Percentiles rank a stretch among this genome's conserved stretches.
These are phyloP conservation scores for Fusarium temperatum DNA, from an alignment of 2,329 filamentous ascomycete genomes.

Conservation along the genomic window DNA sequence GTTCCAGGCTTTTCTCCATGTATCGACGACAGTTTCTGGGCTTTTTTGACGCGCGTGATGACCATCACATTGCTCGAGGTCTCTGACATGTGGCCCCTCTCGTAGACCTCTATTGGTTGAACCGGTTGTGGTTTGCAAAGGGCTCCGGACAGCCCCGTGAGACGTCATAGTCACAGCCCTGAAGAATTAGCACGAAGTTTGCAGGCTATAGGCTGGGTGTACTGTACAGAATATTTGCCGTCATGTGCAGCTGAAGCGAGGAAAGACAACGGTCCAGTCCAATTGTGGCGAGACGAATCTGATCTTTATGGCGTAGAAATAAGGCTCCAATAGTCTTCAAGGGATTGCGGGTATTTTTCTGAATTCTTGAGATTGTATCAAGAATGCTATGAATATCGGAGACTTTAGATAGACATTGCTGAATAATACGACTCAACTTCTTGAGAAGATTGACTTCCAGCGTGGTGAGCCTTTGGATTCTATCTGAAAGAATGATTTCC, in stretches of 20 bases:
- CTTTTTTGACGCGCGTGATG: fast-evolving
- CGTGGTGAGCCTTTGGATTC: background rate
- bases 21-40: background rate
- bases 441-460: background rate
- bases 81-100: fast-evolving
- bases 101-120: fast-evolving
- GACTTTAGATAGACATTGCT: background rate
- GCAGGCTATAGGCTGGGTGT: fast-evolving
- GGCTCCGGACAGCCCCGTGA: fast-evolving
- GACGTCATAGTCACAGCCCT: background rate
- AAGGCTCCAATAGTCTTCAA: background rate
- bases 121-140: fast-evolving
- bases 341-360: background rate
- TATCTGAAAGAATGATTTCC: background rate
- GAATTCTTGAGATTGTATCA: background rate
- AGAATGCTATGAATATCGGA: background rate
- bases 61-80: fast-evolving
- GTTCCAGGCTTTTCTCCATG: background rate
- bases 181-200: background rate
- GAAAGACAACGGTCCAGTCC: background rate
- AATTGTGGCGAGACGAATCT: background rate
- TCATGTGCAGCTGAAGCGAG: constrained; percentile 16
- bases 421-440: background rate
- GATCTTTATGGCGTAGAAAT: background rate
- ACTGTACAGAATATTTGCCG: constrained; percentile 4